Evolutionary conservation across 352 stramenopile species (phyloP).

Genomic region (Thalassiosira mediterranea): DNA sequence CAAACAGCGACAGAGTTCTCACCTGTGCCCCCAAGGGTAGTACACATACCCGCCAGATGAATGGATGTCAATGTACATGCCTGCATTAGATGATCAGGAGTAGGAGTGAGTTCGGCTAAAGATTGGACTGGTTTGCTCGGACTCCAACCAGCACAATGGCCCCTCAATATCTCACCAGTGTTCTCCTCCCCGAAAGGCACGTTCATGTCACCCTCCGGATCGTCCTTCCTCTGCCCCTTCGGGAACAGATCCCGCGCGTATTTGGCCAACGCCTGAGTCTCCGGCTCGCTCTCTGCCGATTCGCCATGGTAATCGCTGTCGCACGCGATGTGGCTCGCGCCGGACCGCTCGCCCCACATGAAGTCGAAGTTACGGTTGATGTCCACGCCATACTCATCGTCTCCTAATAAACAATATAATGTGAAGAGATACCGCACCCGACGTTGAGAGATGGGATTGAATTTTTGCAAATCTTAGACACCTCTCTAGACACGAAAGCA

Average conservation of each 20-base stretch:
- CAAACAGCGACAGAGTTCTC: too few species aligned
- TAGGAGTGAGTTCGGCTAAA: too few species aligned
- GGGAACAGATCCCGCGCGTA: conserved; percentile 57
- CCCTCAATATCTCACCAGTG: conserved; percentile 24
- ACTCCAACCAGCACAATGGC: too few species aligned
- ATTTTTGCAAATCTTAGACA: conserved; percentile 54
- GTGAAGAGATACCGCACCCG: too few species aligned
- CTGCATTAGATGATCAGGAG: too few species aligned
- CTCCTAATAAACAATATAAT: too few species aligned
- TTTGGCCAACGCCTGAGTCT: conserved; percentile 51
- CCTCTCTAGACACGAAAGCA: too few species aligned
- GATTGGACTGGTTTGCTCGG: too few species aligned
- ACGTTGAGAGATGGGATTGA: too few species aligned
- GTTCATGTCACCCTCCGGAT: conserved; percentile 17
- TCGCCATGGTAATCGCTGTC: conserved; percentile 36
- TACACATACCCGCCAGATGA: conserved; percentile 32
- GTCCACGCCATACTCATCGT: conserved; percentile 49
- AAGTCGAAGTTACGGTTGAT: conserved; percentile 73
- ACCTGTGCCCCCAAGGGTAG: conserved; percentile 20
- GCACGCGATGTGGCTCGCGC: conserved; percentile 41
- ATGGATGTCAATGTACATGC: conserved; percentile 64
- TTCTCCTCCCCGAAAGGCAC: conserved; percentile 41
- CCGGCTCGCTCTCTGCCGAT: conserved; percentile 46
- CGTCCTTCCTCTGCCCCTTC: conserved; percentile 28
- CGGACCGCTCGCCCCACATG: conserved; percentile 48